Base-by-base conservation (phyloP, 2,329 filamentous ascomycete genomes). In the Colletotrichum endophyticum region DNA sequence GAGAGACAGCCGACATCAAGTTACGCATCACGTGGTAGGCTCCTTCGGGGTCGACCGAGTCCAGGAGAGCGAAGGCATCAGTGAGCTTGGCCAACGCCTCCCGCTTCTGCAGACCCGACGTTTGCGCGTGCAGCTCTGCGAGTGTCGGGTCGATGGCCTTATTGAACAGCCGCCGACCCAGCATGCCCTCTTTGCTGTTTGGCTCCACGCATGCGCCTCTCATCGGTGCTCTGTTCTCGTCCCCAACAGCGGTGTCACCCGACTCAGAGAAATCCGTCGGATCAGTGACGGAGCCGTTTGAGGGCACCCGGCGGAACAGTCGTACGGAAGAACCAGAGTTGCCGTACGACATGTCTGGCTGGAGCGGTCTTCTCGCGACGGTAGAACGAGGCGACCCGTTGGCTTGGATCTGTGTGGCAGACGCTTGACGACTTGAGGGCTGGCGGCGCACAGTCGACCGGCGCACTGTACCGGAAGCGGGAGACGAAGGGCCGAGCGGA, bases 251-350 rank as follows among this genome's bases (percentile, higher is more conserved):
- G 72, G 87, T 86, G 36, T 86, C 86, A 6, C 85, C 80, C 4
- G 86, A 85, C 1, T 81, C 78, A 6, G 84, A 82, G 15, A 83
- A 80, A 32, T 82, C 83, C 3, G 84, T 73, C 34, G 87, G 86
- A 7, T 86, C 85, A 2, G 86, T 85, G 8, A 84, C 87, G 27
- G 88, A 92, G 80, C 89, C 88, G 80, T 95, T 94, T 0, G 96
- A 97, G 1, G 91, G 90, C 1, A 98, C 95, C 28, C 96, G 92
- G 78, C 95, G 95, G 88, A 98, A 99, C 69, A 98, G 93, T 71
- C 96, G 94, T 79, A 98, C 95, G 19, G 96, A 98, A 1, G 96
- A 98, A 2, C 95, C 95, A 9, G 94, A 94, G 84, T 99, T 99
- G 68, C 96, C 97, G 85, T 98, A 99, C 8, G 94, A 98, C 88